Base-by-base conservation (phyloP, 1,139 yeast genomes). In the Blastobotrys apis region DNA sequence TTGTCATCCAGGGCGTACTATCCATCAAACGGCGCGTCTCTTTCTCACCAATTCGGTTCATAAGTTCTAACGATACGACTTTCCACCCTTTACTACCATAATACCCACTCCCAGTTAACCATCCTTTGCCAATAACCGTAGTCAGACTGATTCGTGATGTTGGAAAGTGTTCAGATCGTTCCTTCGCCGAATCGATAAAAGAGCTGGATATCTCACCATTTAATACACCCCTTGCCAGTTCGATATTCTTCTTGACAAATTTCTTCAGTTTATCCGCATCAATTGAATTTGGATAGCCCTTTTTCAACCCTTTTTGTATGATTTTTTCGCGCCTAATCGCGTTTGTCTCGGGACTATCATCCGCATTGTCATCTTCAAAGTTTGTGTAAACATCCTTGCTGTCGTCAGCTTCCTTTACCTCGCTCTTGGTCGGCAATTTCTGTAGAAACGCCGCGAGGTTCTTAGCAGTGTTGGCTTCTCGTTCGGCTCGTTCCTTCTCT, bases 1-100 rank as follows among this genome's bases (percentile, higher is more conserved):
- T 48, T 3, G 34, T 20, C 44, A 43, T 39, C 50, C 49, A 45
- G 13, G 17, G 17, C 10, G 22, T 16, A 9, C 29, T 33, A 15
- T 32, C 16, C 33, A 43, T 41, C 3, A 42, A 20, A 9, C 39
- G 17, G 13, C 37, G 26, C 3, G 39, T 29, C 4, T 34, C 37
- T 1, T 43, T 20, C n/a, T n/a, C n/a, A n/a, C n/a, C n/a, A n/a
- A n/a, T n/a, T n/a, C n/a, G n/a, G 3, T 27, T 22, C 27, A 51
- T 31, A 9, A 39, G 34, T 17, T 12, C 22, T 10, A 13, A 2
- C 5, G 43, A 39, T 2, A 39, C 27, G 5, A 23, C 8, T 25
- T 20, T 27, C 37, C 37, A 27, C 6, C 54, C 54, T 26, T 35
- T 37, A 6, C 38, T 31, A 3, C 54, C 53, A 36, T 44, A 51